Percentiles rank a stretch among this genome's conserved stretches.
Evolutionary conservation across 2,329 filamentous ascomycete genomes (phyloP).

Genomic region (Colletotrichum ledebouriae): DNA sequence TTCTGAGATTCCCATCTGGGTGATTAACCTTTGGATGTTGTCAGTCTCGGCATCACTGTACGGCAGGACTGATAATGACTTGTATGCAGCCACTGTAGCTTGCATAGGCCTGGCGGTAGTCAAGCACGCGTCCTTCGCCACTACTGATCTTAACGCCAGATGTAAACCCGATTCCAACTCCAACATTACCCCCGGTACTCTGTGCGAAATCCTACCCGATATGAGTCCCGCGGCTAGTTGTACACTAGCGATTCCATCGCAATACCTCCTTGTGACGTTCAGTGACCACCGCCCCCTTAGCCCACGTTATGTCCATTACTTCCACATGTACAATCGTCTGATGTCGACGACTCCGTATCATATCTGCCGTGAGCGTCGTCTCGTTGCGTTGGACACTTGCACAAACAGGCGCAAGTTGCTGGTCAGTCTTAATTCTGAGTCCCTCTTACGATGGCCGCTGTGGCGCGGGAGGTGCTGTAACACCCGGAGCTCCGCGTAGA

Average conservation of each 20-base stretch:
- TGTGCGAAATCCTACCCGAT: neutral
- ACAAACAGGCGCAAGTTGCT: neutral
- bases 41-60: neutral
- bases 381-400: neutral
- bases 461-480: conserved; percentile 22
- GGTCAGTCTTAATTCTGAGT: no score
- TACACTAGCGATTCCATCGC: neutral
- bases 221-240: neutral
- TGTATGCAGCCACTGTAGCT: conserved; percentile 14
- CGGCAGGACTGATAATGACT: neutral
- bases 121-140: conserved; percentile 34
- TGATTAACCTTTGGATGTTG: neutral
- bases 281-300: neutral
- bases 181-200: conserved; percentile 14
- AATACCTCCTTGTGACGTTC: neutral
- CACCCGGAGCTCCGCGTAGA: conserved; percentile 64
- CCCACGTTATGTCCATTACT: conserved; percentile 6
- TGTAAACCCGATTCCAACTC: conserved; percentile 18
- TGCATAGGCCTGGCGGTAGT: conserved; percentile 18
- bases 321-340: conserved; percentile 5
- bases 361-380: neutral
- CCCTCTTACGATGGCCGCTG: conserved; percentile 28
- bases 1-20: neutral
- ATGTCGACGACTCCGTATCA: neutral
- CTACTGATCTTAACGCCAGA: conserved; percentile 27